Evolutionary conservation across 805 yeast species (phyloP), one percentile per base, ranked within the genome.

Genomic region (Saccharomycopsis selenospora): DNA sequence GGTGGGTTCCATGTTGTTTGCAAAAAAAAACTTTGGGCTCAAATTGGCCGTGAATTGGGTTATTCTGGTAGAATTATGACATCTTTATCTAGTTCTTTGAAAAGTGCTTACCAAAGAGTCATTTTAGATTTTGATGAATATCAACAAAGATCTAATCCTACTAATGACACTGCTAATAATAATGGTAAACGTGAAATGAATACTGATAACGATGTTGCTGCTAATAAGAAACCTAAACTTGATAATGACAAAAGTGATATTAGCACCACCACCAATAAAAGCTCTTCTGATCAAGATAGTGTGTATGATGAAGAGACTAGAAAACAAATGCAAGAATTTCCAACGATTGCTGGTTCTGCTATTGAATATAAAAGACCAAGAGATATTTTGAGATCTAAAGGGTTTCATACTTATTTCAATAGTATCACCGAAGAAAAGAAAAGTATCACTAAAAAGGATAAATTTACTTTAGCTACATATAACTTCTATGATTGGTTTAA

Each of bases 1-100:
- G 93, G 93, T 17, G 95, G 95, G 0, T 80, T 71, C 59, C 69
- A 70, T 8, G 69, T 64, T 8, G 89, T 86, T n/a, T 75, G 83
- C 42, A 63, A 72, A 48, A 74, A 73, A 48, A 83, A 84, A 57
- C 68, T 77, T 42, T 87, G 95, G 96, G 88, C 88, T 1, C 88
- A 84, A 58, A 75, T 87, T 7, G 91, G 91, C 11, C 70, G 89
- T 47, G 95, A 85, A 56, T 65, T 87, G 44, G 95, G 95, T 0
- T 84, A 80, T 60, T 73, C 78, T 27, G 88, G 87, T 2, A 74
- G 79, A 55, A 79, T 80, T 45, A 80, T 82, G 76, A 80, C 85
- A 27, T 80, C 88, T 10, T 62, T 84, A 41, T 79, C 87, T 11
- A 75, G 88, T 13, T 75, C 88, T 1, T 65, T 85, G 52, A 77